Evolutionary conservation across 192 early-diverging fungal genomes (phyloP).

Genomic region (Coemansia sp.): DNA sequence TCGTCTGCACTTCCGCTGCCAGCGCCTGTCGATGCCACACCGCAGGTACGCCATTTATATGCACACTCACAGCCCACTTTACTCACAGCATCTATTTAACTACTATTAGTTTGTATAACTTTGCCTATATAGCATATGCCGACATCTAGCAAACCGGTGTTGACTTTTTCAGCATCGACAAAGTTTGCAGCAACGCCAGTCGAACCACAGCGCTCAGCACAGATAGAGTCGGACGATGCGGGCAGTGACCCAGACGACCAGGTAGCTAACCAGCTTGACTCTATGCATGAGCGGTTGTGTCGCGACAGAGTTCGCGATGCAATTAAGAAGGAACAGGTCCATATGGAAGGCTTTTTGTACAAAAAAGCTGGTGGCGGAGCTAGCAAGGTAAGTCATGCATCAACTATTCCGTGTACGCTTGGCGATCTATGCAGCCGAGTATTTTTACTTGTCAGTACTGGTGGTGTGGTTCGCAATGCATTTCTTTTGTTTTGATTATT

Average conservation of each 20-base stretch:
- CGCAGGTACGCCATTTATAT: conserved; percentile 27
- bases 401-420: background rate
- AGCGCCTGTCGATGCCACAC: conserved; percentile 7
- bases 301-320: conserved; percentile 43
- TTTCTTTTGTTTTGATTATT: conserved; percentile 7
- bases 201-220: conserved; percentile 2
- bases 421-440: background rate
- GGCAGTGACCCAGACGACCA: conserved; percentile 50
- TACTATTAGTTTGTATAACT: background rate
- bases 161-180: conserved; percentile 49
- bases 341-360: conserved; percentile 48
- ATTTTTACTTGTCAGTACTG: background rate
- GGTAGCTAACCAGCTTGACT: conserved; percentile 24
- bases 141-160: conserved; percentile 20
- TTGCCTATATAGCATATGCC: conserved; percentile 20
- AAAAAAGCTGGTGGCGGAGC: conserved; percentile 47
- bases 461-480: background rate
- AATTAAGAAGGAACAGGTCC: conserved; percentile 48
- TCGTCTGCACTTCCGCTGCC: conserved; percentile 48
- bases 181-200: conserved; percentile 26
- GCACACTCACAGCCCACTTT: background rate
- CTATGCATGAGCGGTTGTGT: conserved; percentile 20
- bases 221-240: conserved; percentile 37
- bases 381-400: conserved; percentile 38
- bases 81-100: background rate